Evolutionary conservation across 1,139 yeast genomes (phyloP).

Genomic region (Pneumocystis canis): DNA sequence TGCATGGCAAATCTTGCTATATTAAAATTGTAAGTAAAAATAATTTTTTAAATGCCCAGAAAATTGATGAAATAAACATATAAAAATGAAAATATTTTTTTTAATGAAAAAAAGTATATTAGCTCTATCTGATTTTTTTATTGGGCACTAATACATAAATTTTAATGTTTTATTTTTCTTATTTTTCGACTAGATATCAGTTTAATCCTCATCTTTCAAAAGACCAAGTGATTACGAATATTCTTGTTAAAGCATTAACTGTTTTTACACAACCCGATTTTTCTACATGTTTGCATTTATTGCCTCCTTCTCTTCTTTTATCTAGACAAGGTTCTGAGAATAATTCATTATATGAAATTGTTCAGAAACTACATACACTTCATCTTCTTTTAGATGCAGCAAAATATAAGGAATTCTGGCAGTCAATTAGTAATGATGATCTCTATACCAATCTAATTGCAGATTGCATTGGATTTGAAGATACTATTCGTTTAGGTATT

Average conservation of each 20-base stretch:
- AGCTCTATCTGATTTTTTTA: conserved; percentile 4
- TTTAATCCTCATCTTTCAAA: conserved; percentile 27
- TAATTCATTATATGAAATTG: conserved; percentile 24
- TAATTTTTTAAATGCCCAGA: background rate
- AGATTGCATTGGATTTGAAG: conserved; percentile 25
- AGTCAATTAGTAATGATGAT: conserved; percentile 24
- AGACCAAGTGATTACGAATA: conserved; percentile 29
- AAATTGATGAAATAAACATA: background rate
- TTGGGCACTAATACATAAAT: background rate
- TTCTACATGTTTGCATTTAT: conserved; percentile 30
- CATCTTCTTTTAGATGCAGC: conserved; percentile 28
- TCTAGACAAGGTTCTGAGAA: conserved; percentile 12
- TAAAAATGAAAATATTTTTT: conserved; percentile 8
- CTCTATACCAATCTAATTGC: conserved; percentile 26
- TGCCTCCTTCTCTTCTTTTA: conserved; percentile 30
- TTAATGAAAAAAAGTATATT: background rate
- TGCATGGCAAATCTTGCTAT: conserved; percentile 34
- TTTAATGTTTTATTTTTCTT: background rate
- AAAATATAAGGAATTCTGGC: conserved; percentile 28
- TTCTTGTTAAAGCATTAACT: conserved; percentile 30
- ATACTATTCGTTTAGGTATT: conserved; percentile 24
- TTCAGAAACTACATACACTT: conserved; percentile 27
- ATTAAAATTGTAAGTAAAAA: conserved; percentile 26
- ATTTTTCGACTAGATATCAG: conserved; percentile 18
- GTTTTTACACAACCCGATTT: conserved; percentile 32